A percentile compares a stretch with the other conserved stretches of the same genome.
Evolutionary conservation across 1,284 basidiomycete species (phyloP).

Genomic region (Boletus subluridellus): DNA sequence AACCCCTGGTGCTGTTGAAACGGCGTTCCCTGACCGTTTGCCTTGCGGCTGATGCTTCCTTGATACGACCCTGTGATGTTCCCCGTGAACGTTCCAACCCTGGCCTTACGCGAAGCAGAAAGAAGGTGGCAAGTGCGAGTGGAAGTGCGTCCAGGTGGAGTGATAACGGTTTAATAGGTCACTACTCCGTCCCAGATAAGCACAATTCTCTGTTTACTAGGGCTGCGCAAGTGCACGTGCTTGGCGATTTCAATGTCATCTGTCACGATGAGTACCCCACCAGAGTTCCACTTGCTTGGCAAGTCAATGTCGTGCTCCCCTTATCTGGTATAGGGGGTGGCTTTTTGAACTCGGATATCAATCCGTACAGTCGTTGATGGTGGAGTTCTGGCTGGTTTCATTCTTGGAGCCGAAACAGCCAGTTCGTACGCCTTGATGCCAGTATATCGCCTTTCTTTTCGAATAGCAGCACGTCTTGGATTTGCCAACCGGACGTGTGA

Average conservation of each 20-base stretch:
- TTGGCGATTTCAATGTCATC: not conserved
- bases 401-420: not conserved
- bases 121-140: not conserved
- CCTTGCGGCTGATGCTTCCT: not conserved
- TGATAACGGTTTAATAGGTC: conserved; percentile 1
- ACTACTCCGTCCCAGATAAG: not conserved
- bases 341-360: not conserved
- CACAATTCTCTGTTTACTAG: not conserved
- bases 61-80: not conserved
- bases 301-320: not conserved
- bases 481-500: not conserved
- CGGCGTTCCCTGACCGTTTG: not conserved
- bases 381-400: not conserved
- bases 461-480: not conserved
- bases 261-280: not conserved
- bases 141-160: not conserved
- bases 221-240: not conserved
- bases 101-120: conserved; percentile 2
- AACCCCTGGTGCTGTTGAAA: not conserved
- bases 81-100: not conserved
- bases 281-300: not conserved
- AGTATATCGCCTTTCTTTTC: not conserved
- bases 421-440: not conserved
- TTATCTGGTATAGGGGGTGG: not conserved
- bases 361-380: not conserved